Percentiles rank a stretch among this genome's conserved stretches.
phyloP scores from a whole-genome alignment of 2,329 filamentous ascomycete species.

The Fonsecaea pedrosoi region DNA sequence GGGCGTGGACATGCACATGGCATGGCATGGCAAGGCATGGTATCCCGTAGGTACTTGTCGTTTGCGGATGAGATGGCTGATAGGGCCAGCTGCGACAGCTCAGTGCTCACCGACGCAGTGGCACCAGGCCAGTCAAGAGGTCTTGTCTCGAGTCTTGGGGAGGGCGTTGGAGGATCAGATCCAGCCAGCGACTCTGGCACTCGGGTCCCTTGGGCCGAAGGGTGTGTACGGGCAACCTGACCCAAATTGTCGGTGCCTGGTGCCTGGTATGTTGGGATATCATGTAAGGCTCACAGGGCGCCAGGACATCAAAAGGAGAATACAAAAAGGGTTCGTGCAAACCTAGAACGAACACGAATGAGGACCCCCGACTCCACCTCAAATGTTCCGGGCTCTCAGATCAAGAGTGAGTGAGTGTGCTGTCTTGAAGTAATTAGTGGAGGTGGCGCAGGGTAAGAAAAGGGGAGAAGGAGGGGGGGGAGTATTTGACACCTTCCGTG shows the following conservation, averaged over 20 bases:
- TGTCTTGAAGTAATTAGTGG: neutral
- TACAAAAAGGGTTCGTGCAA: neutral
- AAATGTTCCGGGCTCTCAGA: neutral
- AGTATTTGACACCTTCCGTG: neutral
- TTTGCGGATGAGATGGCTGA: neutral
- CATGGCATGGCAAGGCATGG: too few species aligned
- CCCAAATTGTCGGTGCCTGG: constrained; percentile 15
- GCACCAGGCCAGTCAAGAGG: neutral
- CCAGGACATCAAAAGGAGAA: too few species aligned
- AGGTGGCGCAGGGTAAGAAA: neutral
- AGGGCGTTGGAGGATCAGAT: constrained; percentile 1
- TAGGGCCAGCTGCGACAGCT: neutral
- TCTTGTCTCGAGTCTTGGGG: neutral
- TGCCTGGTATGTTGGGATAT: neutral
- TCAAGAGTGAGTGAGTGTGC: too few species aligned
- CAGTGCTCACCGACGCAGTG: constrained; percentile 16
- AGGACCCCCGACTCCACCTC: neutral
- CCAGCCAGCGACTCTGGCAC: neutral
- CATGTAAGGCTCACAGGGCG: too few species aligned
- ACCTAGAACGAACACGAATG: constrained; percentile 9
- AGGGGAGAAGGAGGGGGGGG: too few species aligned
- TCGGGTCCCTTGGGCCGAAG: neutral
- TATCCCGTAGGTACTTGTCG: too few species aligned
- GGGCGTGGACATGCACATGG: too few species aligned
- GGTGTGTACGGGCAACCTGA: neutral